Evolutionary conservation across 2,329 filamentous ascomycete genomes (phyloP).

Genomic region (Westerdykella ornata): DNA sequence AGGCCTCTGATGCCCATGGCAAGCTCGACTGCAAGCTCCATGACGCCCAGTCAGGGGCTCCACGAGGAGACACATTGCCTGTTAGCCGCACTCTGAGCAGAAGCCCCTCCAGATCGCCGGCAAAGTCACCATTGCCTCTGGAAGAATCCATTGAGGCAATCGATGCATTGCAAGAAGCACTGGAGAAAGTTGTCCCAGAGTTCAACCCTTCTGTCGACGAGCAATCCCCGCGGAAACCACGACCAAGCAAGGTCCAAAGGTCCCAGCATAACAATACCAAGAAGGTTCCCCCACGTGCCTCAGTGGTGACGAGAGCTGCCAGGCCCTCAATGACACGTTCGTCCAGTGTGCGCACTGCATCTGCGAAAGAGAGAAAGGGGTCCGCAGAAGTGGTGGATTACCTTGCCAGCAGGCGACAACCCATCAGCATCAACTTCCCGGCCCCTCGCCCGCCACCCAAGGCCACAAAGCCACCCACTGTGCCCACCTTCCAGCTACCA

Average conservation of each 20-base stretch:
- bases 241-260: slow-evolving; percentile 3
- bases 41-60: neutral
- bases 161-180: slow-evolving; percentile 47
- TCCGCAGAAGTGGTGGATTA: slow-evolving; percentile 30
- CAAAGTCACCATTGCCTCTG: slow-evolving; percentile 30
- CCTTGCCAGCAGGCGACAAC: slow-evolving; percentile 42
- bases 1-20: slow-evolving; percentile 16
- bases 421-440: slow-evolving; percentile 44
- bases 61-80: neutral
- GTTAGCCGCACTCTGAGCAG: slow-evolving; percentile 17
- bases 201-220: slow-evolving; percentile 29
- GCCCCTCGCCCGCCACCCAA: slow-evolving; percentile 43
- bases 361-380: slow-evolving; percentile 19
- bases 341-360: slow-evolving; percentile 21
- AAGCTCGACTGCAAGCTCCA: neutral
- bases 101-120: slow-evolving; percentile 15
- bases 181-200: slow-evolving; percentile 42
- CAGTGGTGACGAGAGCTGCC: slow-evolving; percentile 1
- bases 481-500: slow-evolving; percentile 46
- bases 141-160: slow-evolving; percentile 47
- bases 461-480: slow-evolving; percentile 47
- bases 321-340: slow-evolving; percentile 21
- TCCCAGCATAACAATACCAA: slow-evolving; percentile 1
- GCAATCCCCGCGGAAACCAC: slow-evolving; percentile 21
- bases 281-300: neutral